Evolutionary conservation across 176 grass and related monocot species (phyloP).

Genomic region (Ananas comosus): DNA sequence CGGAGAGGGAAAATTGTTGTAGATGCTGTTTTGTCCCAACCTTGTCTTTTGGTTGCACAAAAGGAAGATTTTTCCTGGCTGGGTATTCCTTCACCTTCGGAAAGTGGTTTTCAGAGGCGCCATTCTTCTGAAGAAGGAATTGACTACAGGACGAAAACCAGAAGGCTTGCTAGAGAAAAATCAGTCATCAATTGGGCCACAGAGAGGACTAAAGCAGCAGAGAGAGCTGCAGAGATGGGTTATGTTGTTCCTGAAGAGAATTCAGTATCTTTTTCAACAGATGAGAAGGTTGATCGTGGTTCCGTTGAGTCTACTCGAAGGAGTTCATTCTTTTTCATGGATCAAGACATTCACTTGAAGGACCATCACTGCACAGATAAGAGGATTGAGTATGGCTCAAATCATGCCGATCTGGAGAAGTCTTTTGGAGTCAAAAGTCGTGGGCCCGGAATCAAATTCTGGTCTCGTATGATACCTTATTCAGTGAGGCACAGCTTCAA

Average conservation of each 20-base stretch:
- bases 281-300: slow-evolving; percentile 27
- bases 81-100: slow-evolving; percentile 58
- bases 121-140: slow-evolving; percentile 80
- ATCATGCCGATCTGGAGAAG: slow-evolving; percentile 67
- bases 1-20: slow-evolving; percentile 72
- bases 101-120: slow-evolving; percentile 28
- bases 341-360: slow-evolving; percentile 76
- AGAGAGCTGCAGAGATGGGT: slow-evolving; percentile 60
- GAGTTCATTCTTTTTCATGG: slow-evolving; percentile 42
- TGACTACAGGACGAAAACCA: slow-evolving; percentile 71
- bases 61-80: slow-evolving; percentile 93
- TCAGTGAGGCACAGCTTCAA: slow-evolving; percentile 39
- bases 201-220: slow-evolving; percentile 50
- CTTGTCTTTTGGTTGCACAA: slow-evolving; percentile 67
- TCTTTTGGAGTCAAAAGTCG: slow-evolving; percentile 54
- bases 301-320: slow-evolving; percentile 26
- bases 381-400: slow-evolving; percentile 40
- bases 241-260: slow-evolving; percentile 53
- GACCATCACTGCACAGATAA: slow-evolving; percentile 46
- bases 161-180: slow-evolving; percentile 74
- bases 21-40: slow-evolving; percentile 71
- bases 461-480: slow-evolving; percentile 49
- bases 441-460: slow-evolving; percentile 43
- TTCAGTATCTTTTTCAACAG: slow-evolving; percentile 10
- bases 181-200: slow-evolving; percentile 21